A percentile compares a stretch with the other conserved stretches of the same genome.
These are phyloP conservation scores for Pochonia chlamydosporia DNA, from an alignment of 2,329 filamentous ascomycete species.

Conservation along the genomic window DNA sequence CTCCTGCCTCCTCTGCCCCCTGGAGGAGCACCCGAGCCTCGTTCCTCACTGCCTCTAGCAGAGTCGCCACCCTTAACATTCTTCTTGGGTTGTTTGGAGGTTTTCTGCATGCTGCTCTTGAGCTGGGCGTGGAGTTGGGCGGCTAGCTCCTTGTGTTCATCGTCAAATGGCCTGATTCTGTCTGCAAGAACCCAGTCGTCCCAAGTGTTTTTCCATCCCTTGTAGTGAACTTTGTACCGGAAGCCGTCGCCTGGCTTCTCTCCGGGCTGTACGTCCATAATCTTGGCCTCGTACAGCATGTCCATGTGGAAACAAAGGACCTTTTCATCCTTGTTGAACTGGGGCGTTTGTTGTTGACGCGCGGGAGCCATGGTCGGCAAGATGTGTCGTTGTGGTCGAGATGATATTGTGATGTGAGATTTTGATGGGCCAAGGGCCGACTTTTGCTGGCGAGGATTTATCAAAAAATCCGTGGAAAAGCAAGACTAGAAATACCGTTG, in stretches of 20 bases:
- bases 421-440: background rate
- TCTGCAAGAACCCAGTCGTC: slow-evolving; percentile 97
- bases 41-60: slow-evolving; percentile 71
- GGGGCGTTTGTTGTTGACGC: slow-evolving; percentile 37
- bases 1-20: slow-evolving; percentile 66
- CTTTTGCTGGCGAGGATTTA: background rate
- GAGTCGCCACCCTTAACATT: slow-evolving; percentile 34
- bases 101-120: slow-evolving; percentile 50
- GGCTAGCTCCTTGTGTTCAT: slow-evolving; percentile 90
- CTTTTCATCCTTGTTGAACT: slow-evolving; percentile 75
- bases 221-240: slow-evolving; percentile 94
- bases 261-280: slow-evolving; percentile 70
- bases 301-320: slow-evolving; percentile 97
- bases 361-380: slow-evolving; percentile 33
- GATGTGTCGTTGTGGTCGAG: background rate
- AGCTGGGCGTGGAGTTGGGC: slow-evolving; percentile 64
- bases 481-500: background rate
- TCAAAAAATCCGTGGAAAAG: background rate
- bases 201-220: slow-evolving; percentile 99
- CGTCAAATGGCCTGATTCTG: slow-evolving; percentile 86
- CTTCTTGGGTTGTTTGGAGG: slow-evolving; percentile 50
- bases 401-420: background rate
- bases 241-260: slow-evolving; percentile 65
- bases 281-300: slow-evolving; percentile 94
- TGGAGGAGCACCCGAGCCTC: slow-evolving; percentile 55